Percentiles rank a stretch among this genome's conserved stretches.
phyloP scores from a whole-genome alignment of 352 stramenopile species.

The Thraustotheca clavata region DNA sequence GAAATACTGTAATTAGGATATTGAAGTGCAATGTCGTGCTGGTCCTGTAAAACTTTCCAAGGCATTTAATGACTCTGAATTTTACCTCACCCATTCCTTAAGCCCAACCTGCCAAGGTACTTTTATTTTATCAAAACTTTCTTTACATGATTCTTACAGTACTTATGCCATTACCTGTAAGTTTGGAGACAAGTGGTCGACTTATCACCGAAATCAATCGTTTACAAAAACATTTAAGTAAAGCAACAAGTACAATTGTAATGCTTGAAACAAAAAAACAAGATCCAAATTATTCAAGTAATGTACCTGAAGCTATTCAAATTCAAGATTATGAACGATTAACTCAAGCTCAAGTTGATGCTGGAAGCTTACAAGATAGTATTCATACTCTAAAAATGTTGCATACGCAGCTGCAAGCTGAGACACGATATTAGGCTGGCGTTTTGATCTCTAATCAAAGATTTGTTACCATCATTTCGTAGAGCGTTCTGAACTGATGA shows the following conservation, averaged over 20 bases:
- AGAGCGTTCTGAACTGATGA: too few relatives aligned
- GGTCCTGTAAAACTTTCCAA: conserved; percentile 1
- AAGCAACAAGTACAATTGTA: conserved; percentile 41
- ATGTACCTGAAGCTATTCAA: conserved; percentile 63
- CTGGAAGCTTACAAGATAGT: conserved; percentile 4
- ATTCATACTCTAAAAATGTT: neutral
- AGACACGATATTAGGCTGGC: too few relatives aligned
- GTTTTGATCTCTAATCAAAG: too few relatives aligned
- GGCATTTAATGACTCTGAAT: neutral
- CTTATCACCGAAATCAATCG: conserved; percentile 50
- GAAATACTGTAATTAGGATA: neutral
- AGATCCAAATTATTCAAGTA: conserved; percentile 41
- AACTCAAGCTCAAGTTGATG: conserved; percentile 23
- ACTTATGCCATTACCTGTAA: conserved; percentile 47
- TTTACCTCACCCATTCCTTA: conserved; percentile 13
- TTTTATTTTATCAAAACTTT: neutral
- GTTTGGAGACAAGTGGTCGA: conserved; percentile 54
- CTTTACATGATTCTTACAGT: conserved; percentile 32
- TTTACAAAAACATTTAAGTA: conserved; percentile 51
- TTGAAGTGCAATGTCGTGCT: conserved; percentile 11
- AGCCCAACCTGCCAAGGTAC: neutral
- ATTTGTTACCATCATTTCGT: too few relatives aligned
- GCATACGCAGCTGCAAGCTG: neutral
- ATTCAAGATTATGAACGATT: conserved; percentile 36
- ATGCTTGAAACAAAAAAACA: conserved; percentile 35